Evolutionary conservation across 1,284 basidiomycete genomes (phyloP).

Genomic region (Trametes sp.): DNA sequence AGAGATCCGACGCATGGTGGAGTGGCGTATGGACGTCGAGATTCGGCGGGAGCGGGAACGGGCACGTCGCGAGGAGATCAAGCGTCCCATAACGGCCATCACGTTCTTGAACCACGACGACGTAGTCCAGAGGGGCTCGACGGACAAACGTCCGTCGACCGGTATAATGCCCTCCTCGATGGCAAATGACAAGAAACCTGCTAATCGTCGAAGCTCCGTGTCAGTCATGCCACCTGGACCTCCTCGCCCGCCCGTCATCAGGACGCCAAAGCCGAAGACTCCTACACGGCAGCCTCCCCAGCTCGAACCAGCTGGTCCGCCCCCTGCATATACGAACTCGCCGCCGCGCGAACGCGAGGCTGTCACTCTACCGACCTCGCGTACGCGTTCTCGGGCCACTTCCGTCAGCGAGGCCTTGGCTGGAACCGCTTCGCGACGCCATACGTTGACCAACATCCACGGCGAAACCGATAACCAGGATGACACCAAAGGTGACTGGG

Average conservation of each 20-base stretch:
- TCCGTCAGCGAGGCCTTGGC: conserved; percentile 69
- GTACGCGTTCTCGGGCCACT: conserved; percentile 53
- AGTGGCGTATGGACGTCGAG: conserved; percentile 86
- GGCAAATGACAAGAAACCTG: conserved; percentile 33
- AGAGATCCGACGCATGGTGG: conserved; percentile 81
- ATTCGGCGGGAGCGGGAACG: conserved; percentile 75
- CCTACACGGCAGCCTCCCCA: conserved; percentile 38
- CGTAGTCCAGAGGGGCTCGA: conserved; percentile 34
- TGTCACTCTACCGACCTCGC: conserved; percentile 42
- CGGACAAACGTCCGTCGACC: conserved; percentile 50
- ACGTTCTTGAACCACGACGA: conserved; percentile 30
- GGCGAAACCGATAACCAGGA: conserved; percentile 44
- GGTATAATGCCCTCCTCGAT: conserved; percentile 46
- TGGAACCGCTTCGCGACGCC: conserved; percentile 46
- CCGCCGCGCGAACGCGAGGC: conserved; percentile 39
- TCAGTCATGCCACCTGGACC: conserved; percentile 35
- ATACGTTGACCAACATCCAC: conserved; percentile 38
- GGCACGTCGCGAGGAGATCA: conserved; percentile 67
- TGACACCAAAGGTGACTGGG: conserved; percentile 72
- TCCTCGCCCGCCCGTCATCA: conserved; percentile 31
- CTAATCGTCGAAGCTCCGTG: conserved; percentile 35
- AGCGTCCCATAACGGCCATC: conserved; percentile 47
- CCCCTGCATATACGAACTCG: conserved; percentile 61
- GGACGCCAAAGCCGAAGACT: conserved; percentile 33
- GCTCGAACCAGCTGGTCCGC: conserved; percentile 52